Evolutionary conservation across 805 yeast species (phyloP).

Genomic region (Wickerhamiella azymoides): DNA sequence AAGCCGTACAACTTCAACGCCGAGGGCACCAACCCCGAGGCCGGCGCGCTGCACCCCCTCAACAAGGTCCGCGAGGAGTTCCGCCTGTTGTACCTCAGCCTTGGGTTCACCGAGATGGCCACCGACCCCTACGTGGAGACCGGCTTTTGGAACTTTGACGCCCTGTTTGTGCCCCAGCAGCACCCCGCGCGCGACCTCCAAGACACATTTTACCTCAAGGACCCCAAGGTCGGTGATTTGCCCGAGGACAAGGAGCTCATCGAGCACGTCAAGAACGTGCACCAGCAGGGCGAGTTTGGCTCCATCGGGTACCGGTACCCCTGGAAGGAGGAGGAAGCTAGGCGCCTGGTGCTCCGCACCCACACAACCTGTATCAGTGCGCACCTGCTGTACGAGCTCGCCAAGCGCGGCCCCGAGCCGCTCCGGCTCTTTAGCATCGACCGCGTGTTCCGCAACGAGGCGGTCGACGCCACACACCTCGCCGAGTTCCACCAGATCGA

Average conservation of each 20-base stretch:
- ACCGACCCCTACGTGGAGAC: constrained; percentile 95
- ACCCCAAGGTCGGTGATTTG: constrained; percentile 65
- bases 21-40: constrained; percentile 71
- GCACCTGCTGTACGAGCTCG: constrained; percentile 72
- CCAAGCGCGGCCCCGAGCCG: constrained; percentile 65
- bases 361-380: constrained; percentile 95
- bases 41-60: constrained; percentile 95
- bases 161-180: constrained; percentile 95
- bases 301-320: constrained; percentile 98
- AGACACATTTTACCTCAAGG: constrained; percentile 95
- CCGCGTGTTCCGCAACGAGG: constrained; percentile 98
- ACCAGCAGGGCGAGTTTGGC: constrained; percentile 79
- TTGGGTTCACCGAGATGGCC: constrained; percentile 99
- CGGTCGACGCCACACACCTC: constrained; percentile 97
- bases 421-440: constrained; percentile 89
- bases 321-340: constrained; percentile 85
- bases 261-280: constrained; percentile 68
- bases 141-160: constrained; percentile 98
- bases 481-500: constrained; percentile 99
- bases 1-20: constrained; percentile 94
- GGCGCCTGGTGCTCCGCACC: constrained; percentile 86
- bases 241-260: constrained; percentile 75
- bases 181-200: constrained; percentile 99
- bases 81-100: constrained; percentile 89
- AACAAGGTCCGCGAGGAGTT: constrained; percentile 96